phyloP scores from a whole-genome alignment of 169 alveolate genomes.

The Plasmodium gonderi region DNA sequence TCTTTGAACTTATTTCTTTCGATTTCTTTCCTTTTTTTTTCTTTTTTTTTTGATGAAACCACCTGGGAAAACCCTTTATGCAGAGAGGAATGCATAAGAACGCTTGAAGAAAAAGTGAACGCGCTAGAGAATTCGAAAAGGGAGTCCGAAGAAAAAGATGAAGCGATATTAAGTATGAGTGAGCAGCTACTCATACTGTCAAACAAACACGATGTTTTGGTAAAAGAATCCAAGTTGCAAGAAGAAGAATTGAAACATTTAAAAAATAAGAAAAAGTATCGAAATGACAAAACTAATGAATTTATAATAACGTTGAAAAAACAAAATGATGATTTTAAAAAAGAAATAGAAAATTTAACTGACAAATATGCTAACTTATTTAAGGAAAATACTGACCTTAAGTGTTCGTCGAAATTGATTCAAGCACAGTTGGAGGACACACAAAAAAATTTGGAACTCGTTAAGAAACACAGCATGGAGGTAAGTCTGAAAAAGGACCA shows the following conservation, averaged over 20 bases:
- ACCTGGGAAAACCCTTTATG: too few species aligned
- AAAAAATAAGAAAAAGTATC: slow-evolving; percentile 64
- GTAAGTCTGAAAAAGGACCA: slow-evolving; percentile 1
- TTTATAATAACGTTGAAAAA: slow-evolving; percentile 33
- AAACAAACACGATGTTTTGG: slow-evolving; percentile 53
- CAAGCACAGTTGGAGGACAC: slow-evolving; percentile 41
- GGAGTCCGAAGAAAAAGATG: slow-evolving; percentile 42
- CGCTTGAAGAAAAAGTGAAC: slow-evolving; percentile 17
- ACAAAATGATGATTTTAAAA: slow-evolving; percentile 67
- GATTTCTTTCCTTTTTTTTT: background rate
- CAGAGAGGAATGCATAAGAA: slow-evolving; percentile 52
- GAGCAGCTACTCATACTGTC: slow-evolving; percentile 41
- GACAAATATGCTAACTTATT: slow-evolving; percentile 28
- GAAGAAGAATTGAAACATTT: slow-evolving; percentile 73
- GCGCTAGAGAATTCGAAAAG: slow-evolving; percentile 33
- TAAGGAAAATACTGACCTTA: slow-evolving; percentile 5
- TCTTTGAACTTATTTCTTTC: background rate
- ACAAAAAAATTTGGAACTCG: slow-evolving; percentile 1
- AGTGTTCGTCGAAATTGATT: slow-evolving; percentile 1
- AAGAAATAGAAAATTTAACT: slow-evolving; percentile 27
- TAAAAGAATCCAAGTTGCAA: slow-evolving; percentile 51
- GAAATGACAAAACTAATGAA: slow-evolving; percentile 63
- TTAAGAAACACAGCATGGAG: slow-evolving; percentile 4
- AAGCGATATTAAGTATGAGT: slow-evolving; percentile 55
- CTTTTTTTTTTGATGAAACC: too few species aligned